A percentile compares a stretch with the other conserved stretches of the same genome.
Evolutionary conservation across 2,329 filamentous ascomycete genomes (phyloP).

Genomic region (Verticillium zaregamsianum): DNA sequence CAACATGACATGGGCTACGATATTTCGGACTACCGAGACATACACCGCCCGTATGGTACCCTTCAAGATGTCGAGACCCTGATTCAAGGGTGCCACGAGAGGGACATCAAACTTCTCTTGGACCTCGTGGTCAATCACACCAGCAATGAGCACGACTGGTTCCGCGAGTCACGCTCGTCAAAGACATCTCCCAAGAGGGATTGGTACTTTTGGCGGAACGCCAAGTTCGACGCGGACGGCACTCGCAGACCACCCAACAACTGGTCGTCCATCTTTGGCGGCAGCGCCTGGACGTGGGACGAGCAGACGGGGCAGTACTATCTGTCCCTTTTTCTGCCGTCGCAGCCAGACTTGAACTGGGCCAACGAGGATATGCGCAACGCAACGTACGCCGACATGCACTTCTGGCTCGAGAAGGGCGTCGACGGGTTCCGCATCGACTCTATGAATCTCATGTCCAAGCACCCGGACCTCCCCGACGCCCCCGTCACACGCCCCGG

Average conservation of each 20-base stretch:
- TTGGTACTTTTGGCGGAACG: slow-evolving; percentile 53
- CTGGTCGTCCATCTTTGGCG: slow-evolving; percentile 35
- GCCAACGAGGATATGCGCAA: slow-evolving; percentile 53
- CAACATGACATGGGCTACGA: slow-evolving; percentile 64
- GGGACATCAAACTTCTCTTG: slow-evolving; percentile 16
- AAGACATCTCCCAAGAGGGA: slow-evolving; percentile 45
- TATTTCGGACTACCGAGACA: slow-evolving; percentile 51
- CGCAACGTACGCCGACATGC: slow-evolving; percentile 57
- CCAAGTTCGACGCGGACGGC: slow-evolving; percentile 30
- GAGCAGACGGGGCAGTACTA: slow-evolving; percentile 35
- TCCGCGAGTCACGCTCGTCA: slow-evolving; percentile 47
- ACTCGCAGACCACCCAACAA: slow-evolving; percentile 37
- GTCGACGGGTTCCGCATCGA: slow-evolving; percentile 56
- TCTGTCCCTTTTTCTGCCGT: slow-evolving; percentile 56
- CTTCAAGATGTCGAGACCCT: slow-evolving; percentile 60
- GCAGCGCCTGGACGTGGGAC: slow-evolving; percentile 30
- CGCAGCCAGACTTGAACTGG: slow-evolving; percentile 69
- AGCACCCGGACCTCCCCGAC: slow-evolving; percentile 43
- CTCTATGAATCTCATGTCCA: slow-evolving; percentile 53
- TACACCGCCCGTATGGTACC: slow-evolving; percentile 52
- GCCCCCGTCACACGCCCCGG: slow-evolving; percentile 31
- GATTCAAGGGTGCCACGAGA: slow-evolving; percentile 52
- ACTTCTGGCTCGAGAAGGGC: slow-evolving; percentile 62
- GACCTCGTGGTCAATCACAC: slow-evolving; percentile 28
- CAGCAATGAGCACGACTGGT: slow-evolving; percentile 46